Base-by-base conservation (phyloP, 1,284 basidiomycete genomes). In the Trametes pubescens region DNA sequence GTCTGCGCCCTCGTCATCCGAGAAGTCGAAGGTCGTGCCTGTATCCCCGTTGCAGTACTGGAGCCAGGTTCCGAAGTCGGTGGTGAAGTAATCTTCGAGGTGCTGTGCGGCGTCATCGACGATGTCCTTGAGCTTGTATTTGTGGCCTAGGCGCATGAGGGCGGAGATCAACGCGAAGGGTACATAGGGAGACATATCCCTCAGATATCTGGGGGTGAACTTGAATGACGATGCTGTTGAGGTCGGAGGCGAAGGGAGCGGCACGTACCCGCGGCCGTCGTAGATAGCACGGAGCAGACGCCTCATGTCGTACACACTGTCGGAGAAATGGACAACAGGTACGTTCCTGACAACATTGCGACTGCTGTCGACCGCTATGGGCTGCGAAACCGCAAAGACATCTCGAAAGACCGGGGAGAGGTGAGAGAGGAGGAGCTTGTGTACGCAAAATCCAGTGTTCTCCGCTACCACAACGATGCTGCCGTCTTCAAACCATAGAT, bases 401-500 rank as follows among this genome's bases (percentile, higher is more conserved):
- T 70, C 71, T 18, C 58, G 60, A 44, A 75, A 72, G 16, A 73
- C 61, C 9, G 62, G 47, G 0, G 72, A 74, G 40, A 65, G 61
- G 13, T 59, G 58, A 4, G 59, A 26, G 5, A 74, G 63, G 21
- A 72, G 21, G 22, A 67, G 54, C 24, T 47, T 65, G 53, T 72
- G 66, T 0, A 74, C 71, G 21, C 66, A 60, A 51, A 72, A 74
- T 2, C 44, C 62, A 22, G 49, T 61, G n/a, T 43, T 49, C n/a
- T 53, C 59, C 1, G 72, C 62, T 7, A 69, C 40, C 21, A 73
- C 60, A 11, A 74, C 57, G n/a, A 74, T 40, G 47, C 66, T 74
- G 0, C 73, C 72, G 43, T 74, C 73, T 7, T 65, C 59, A 43
- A 54, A 69, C 72, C 72, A 74, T 10, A 74, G 51, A 9, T 66